Conservation (phyloP, 768 basidiomycete species). For the Tylopilus felleus region DNA sequence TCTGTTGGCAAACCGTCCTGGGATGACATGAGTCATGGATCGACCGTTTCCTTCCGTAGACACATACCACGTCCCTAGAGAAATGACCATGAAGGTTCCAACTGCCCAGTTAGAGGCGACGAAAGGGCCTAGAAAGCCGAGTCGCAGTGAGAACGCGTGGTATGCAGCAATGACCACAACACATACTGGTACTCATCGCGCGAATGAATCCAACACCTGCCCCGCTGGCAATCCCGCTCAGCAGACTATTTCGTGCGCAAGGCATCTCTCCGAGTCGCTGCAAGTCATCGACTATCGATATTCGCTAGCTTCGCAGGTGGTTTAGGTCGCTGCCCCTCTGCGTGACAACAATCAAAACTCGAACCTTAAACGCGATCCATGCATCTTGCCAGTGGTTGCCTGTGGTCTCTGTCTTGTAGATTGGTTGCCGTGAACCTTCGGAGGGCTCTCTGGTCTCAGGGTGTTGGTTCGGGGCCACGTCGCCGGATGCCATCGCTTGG, state of each 20-base stretch:
- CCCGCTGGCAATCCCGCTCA: constrained; percentile 79
- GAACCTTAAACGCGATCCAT: constrained; percentile 32
- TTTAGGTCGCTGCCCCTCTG: constrained; percentile 7
- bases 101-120: constrained; percentile 78
- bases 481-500: constrained; percentile 11
- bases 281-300: constrained; percentile 50
- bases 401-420: constrained; percentile 31
- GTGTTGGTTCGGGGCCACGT: background rate
- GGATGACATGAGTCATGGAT: constrained; percentile 9
- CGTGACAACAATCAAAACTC: background rate
- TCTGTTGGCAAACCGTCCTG: constrained; percentile 65
- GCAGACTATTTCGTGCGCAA: constrained; percentile 70
- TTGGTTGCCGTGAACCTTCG: constrained; percentile 17
- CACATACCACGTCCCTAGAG: constrained; percentile 66
- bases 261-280: constrained; percentile 66
- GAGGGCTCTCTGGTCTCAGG: constrained; percentile 4
- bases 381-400: constrained; percentile 32
- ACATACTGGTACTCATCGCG: constrained; percentile 61
- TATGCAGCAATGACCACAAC: background rate
- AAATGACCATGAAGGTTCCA: constrained; percentile 66
- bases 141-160: constrained; percentile 4
- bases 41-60: constrained; percentile 1
- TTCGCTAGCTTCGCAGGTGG: constrained; percentile 40
- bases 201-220: constrained; percentile 73
- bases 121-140: constrained; percentile 41